phyloP scores from a whole-genome alignment of 495 filamentous ascomycete genomes.

The Trichocladium uniseriatum region DNA sequence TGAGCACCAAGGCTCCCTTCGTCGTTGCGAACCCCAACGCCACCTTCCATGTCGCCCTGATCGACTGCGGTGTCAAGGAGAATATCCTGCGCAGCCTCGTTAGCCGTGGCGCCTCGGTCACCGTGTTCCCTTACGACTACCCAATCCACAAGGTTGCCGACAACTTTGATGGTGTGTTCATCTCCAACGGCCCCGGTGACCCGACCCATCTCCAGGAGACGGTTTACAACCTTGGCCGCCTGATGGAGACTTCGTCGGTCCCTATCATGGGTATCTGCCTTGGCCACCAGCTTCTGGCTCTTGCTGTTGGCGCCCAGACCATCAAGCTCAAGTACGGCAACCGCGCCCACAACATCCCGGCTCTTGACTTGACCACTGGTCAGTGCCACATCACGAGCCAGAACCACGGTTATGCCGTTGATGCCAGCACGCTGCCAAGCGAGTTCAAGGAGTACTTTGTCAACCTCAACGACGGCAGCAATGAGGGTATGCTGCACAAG shows the following conservation, averaged over 20 bases:
- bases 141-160: conserved; percentile 96
- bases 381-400: conserved; percentile 97
- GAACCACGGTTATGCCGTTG: conserved; percentile 98
- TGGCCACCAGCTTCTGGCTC: conserved; percentile 77
- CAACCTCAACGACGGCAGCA: conserved; percentile 91
- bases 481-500: conserved; percentile 93
- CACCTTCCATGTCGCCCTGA: conserved; percentile 80
- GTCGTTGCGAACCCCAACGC: conserved; percentile 73
- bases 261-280: conserved; percentile 97
- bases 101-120: conserved; percentile 75
- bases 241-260: conserved; percentile 84
- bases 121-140: conserved; percentile 90
- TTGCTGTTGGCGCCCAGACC: conserved; percentile 76
- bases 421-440: conserved; percentile 65
- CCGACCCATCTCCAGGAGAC: conserved; percentile 92
- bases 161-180: conserved; percentile 97
- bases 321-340: conserved; percentile 97
- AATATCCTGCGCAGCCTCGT: conserved; percentile 95
- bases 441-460: conserved; percentile 98
- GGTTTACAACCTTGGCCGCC: conserved; percentile 74
- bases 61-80: conserved; percentile 99
- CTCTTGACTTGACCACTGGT: conserved; percentile 85
- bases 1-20: conserved; percentile 96
- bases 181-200: conserved; percentile 95
- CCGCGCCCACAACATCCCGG: conserved; percentile 95